Percentiles rank a stretch among this genome's conserved stretches.
Evolutionary conservation across 2,329 filamentous ascomycete species (phyloP).

Genomic region (Stromatinia cepivora): DNA sequence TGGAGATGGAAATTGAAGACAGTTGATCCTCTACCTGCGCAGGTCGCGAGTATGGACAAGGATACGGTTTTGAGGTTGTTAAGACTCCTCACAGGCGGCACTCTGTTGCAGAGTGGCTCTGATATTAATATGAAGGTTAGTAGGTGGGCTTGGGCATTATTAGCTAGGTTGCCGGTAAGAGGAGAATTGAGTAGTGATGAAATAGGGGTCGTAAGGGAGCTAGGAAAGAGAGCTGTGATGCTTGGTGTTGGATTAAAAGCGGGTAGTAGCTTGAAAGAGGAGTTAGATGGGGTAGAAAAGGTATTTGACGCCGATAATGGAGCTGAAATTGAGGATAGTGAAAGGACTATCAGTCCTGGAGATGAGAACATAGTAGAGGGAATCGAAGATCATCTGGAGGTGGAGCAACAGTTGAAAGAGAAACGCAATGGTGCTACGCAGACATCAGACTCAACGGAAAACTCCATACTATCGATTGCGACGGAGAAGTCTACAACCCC

Average conservation of each 20-base stretch:
- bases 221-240: conserved; percentile 74
- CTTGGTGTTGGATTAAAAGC: conserved; percentile 42
- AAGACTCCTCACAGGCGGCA: conserved; percentile 62
- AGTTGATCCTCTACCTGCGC: conserved; percentile 58
- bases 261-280: conserved; percentile 43
- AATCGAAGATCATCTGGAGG: not conserved
- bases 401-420: not conserved
- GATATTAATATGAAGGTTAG: conserved; percentile 67
- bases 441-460: not conserved
- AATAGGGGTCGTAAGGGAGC: conserved; percentile 72
- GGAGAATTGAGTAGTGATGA: conserved; percentile 76
- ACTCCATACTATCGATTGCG: not conserved
- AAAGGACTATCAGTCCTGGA: conserved; percentile 30
- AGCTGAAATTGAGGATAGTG: conserved; percentile 42
- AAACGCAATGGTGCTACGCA: not conserved
- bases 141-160: conserved; percentile 81
- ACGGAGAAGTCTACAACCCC: not conserved
- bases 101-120: conserved; percentile 56
- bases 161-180: conserved; percentile 71
- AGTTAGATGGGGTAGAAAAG: conserved; percentile 48
- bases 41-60: conserved; percentile 65
- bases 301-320: conserved; percentile 50
- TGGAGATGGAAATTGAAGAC: conserved; percentile 56
- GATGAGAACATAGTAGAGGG: not conserved
- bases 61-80: conserved; percentile 66